Conservation (phyloP, 306 rosid genomes). For the Cucumis sativus region Cucumber_9930_V3 NC_026656.2:16100001-16100500, state of each 20-base stretch:
- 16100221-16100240: background rate
- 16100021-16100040: conserved; percentile 77
- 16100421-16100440: too few species aligned
- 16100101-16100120: background rate
- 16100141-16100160: background rate
- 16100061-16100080: background rate
- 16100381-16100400: background rate
- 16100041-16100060: conserved; percentile 35
- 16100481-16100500: too few species aligned
- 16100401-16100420: too few species aligned
- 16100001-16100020: conserved; percentile 84
- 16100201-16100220: background rate
- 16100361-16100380: too few species aligned
- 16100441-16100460: too few species aligned
- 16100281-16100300: background rate
- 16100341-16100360: background rate
- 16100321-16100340: background rate
- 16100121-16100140: background rate
- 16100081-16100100: background rate
- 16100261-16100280: background rate
- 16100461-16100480: too few species aligned
- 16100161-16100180: background rate
- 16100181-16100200: background rate
- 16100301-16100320: background rate
- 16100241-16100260: background rate